Evolutionary conservation across 108 stramenopile genomes (phyloP), one percentile per base, ranked within the genome.

Genomic region (Cyclotella distinguenda): DNA sequence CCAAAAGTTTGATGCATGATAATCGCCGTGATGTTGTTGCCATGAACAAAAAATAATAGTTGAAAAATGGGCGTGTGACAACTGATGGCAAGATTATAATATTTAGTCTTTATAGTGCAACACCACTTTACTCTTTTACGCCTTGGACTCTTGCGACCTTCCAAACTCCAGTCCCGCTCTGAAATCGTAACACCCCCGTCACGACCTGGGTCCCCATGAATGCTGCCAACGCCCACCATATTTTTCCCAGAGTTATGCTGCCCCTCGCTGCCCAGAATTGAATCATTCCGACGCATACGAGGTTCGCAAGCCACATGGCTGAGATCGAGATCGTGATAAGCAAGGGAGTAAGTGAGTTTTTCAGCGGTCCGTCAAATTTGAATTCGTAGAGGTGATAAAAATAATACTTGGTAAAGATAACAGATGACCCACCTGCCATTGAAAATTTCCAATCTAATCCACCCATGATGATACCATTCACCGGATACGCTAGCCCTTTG

Each of bases 391-490:
- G 23, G 3, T 48, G 15, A 22, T 21, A 21, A 12, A 48, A 1
- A 6, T 21, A 10, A 23, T 4, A 15, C 2, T 48, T 21, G 21
- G 23, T 23, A 3, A 48, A 48, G 1, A 25, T 18, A 23, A 23
- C 19, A 10, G 23, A 18, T 10, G 12, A 9, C 40, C 27, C 16
- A 59, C 58, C 58, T 43, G 57, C 57, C 88, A 93, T 93, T 4
- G 90, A 80, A 54, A 84, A 94, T 22, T 82, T 68, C 94, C 94
- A 97, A 76, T 97, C 96, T 58, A 85, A 35, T 6, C 91, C 96
- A 60, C 94, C 96, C 94, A 97, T 95, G 25, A 93, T 64, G 16
- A 94, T 92, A 11, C 94, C 96, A 69, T 95, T 95, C 49, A 90
- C 88, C 2, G 94, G 93, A 70, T 97, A 97, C 22, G 92, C 94